phyloP scores from a whole-genome alignment of 2,329 filamentous ascomycete species.

The Pseudocercospora musae region DNA sequence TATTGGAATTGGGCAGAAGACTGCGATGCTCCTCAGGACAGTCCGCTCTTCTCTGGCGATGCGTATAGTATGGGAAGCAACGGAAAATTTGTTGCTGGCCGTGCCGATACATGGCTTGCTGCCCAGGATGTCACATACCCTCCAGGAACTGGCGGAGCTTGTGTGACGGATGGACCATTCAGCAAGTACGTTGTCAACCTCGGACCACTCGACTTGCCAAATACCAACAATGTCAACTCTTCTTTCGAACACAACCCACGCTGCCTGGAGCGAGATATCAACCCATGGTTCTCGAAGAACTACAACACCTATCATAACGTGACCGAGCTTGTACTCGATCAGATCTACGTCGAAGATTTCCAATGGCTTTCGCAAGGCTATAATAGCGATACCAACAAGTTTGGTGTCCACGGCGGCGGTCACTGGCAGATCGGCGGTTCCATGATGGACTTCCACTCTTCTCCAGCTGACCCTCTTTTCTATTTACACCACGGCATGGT shows the following conservation, averaged over 20 bases:
- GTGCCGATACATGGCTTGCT: slow-evolving; percentile 29
- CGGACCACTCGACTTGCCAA: slow-evolving; percentile 31
- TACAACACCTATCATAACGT: slow-evolving; percentile 25
- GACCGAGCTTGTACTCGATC: slow-evolving; percentile 19
- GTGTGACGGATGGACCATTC: slow-evolving; percentile 53
- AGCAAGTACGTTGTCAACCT: slow-evolving; percentile 40
- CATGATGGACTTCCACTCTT: slow-evolving; percentile 45
- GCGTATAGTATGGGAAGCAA: slow-evolving; percentile 41
- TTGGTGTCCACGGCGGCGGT: slow-evolving; percentile 44
- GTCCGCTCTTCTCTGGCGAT: slow-evolving; percentile 55
- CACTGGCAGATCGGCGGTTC: slow-evolving; percentile 49
- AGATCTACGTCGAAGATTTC: slow-evolving; percentile 28
- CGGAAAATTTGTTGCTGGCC: slow-evolving; percentile 29
- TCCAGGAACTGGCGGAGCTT: slow-evolving; percentile 56
- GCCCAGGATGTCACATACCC: slow-evolving; percentile 39
- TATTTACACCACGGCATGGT: slow-evolving; percentile 51
- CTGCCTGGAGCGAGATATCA: slow-evolving; percentile 25
- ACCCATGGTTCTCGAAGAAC: slow-evolving; percentile 20
- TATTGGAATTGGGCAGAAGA: slow-evolving; percentile 35
- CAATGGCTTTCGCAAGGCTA: slow-evolving; percentile 32
- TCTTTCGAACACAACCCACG: slow-evolving; percentile 24
- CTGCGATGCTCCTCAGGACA: slow-evolving; percentile 37
- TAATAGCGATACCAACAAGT: slow-evolving; percentile 27
- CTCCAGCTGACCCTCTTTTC: slow-evolving; percentile 49
- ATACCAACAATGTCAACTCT: slow-evolving; percentile 30